These are phyloP conservation scores for Cyberlindnera petersonii DNA, from an alignment of 805 yeast species.

Conservation along the genomic window DNA sequence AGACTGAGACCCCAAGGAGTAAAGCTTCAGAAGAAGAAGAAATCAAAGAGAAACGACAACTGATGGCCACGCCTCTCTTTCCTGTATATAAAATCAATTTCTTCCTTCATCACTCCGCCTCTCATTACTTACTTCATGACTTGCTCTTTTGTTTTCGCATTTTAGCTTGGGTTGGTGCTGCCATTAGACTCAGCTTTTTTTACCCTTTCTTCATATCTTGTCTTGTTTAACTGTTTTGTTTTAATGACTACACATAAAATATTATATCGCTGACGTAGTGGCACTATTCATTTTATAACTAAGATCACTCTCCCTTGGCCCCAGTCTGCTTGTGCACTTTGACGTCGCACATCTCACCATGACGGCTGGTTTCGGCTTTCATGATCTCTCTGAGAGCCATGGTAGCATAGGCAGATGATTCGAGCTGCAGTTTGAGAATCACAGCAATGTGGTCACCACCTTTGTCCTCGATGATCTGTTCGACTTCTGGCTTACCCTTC, in stretches of 20 bases:
- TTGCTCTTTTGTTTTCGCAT: not conserved
- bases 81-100: not conserved
- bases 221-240: no score
- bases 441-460: constrained; percentile 55
- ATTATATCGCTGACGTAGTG: not conserved
- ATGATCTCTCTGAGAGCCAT: constrained; percentile 93
- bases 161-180: no score
- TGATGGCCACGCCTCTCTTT: not conserved
- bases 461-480: constrained; percentile 21
- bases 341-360: constrained; percentile 45
- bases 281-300: not conserved
- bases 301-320: not conserved
- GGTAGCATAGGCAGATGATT: constrained; percentile 90
- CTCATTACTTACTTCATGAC: not conserved
- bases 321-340: constrained; percentile 18
- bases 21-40: constrained; percentile 8
- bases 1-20: constrained; percentile 14
- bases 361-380: constrained; percentile 66
- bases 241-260: no score
- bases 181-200: no score
- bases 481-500: constrained; percentile 21
- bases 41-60: not conserved
- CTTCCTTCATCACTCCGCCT: not conserved
- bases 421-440: constrained; percentile 70
- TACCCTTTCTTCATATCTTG: no score